Conservation (phyloP, 2,329 filamentous ascomycete genomes). For the Parafenestella ontariensis region DNA sequence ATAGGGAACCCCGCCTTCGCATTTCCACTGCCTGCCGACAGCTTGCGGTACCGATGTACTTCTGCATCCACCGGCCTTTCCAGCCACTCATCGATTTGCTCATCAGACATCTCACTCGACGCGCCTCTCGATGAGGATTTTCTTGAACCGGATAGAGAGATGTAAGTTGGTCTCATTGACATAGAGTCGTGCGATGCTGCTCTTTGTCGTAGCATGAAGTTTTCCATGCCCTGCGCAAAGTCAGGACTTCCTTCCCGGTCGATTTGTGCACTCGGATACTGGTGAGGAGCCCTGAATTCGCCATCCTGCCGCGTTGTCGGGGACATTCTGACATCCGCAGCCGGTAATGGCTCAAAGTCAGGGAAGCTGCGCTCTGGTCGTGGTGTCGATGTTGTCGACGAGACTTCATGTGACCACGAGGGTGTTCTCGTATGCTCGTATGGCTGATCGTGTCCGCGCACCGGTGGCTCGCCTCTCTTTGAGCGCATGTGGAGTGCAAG, state of each 20-base stretch:
- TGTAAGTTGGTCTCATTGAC: background rate
- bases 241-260: slow-evolving; percentile 11
- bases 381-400: slow-evolving; percentile 6
- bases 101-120: slow-evolving; percentile 22
- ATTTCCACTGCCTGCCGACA: background rate
- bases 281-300: background rate
- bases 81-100: slow-evolving; percentile 28
- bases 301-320: background rate
- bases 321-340: background rate
- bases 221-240: slow-evolving; percentile 12
- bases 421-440: slow-evolving; percentile 2
- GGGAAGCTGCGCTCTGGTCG: slow-evolving; percentile 1
- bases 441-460: background rate
- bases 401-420: background rate
- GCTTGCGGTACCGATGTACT: slow-evolving; percentile 19
- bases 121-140: slow-evolving; percentile 11
- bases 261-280: slow-evolving; percentile 7
- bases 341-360: background rate
- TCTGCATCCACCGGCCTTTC: slow-evolving; percentile 25
- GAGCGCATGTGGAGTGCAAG: slow-evolving; percentile 19
- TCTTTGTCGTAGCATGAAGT: slow-evolving; percentile 14
- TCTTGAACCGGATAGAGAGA: slow-evolving; percentile 10
- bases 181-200: slow-evolving; percentile 10
- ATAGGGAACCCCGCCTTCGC: background rate
- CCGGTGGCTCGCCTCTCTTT: slow-evolving; percentile 2